These are phyloP conservation scores for Tuber magnatum DNA, from an alignment of 495 filamentous ascomycete genomes.

Conservation along the genomic window DNA sequence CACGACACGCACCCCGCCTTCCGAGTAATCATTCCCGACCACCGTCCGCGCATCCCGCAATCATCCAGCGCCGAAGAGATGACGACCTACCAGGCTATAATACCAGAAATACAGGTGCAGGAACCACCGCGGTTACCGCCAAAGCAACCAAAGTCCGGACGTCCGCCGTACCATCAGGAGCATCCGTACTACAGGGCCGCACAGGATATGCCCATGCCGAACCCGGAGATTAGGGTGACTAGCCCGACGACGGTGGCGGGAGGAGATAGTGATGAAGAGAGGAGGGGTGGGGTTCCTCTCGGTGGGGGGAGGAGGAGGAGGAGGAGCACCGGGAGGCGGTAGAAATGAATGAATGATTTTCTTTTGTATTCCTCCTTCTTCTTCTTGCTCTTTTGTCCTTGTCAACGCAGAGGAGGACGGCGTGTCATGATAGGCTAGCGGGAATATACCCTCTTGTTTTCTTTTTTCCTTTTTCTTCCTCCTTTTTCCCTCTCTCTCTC, in stretches of 20 bases:
- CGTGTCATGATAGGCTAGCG: background rate
- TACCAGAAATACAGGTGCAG: background rate
- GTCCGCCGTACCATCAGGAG: conserved; percentile 15
- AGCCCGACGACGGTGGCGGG: conserved; percentile 40
- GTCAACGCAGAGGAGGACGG: background rate
- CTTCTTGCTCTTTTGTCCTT: background rate
- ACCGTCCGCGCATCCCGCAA: background rate
- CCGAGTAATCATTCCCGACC: conserved; percentile 23
- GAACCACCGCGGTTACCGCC: conserved; percentile 7
- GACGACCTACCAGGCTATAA: background rate
- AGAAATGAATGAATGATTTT: conserved; percentile 9
- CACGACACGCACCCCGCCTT: background rate
- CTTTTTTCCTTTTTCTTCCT: background rate
- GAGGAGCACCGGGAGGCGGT: conserved; percentile 9
- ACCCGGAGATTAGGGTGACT: conserved; percentile 39
- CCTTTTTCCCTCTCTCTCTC: too few species aligned
- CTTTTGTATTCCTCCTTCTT: background rate
- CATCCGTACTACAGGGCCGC: conserved; percentile 4
- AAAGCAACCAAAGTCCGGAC: conserved; percentile 13
- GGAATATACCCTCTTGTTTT: background rate
- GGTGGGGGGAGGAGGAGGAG: conserved; percentile 15
- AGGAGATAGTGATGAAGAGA: conserved; percentile 31
- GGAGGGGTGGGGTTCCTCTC: conserved; percentile 9
- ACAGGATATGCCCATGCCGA: conserved; percentile 10
- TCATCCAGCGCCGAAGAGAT: background rate